A percentile compares a stretch with the other conserved stretches of the same genome.
phyloP scores from a whole-genome alignment of 495 filamentous ascomycete species.

The Cercophora sp. region DNA sequence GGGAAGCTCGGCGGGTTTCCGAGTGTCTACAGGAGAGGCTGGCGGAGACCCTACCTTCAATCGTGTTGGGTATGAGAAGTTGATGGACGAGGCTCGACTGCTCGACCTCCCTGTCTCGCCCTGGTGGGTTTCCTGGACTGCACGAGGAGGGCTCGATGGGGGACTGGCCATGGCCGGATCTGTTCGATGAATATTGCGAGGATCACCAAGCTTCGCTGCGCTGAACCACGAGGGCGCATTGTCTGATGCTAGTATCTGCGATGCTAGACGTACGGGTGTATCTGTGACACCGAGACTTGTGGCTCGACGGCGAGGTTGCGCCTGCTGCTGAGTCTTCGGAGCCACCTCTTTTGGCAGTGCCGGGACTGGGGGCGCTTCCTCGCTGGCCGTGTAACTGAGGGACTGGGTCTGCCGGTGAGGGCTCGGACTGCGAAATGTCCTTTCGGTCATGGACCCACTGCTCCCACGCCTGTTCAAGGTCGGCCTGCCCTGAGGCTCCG shows the following conservation, averaged over 20 bases:
- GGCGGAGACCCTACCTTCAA: constrained; percentile 34
- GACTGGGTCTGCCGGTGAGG: constrained; percentile 47
- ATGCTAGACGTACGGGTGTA: constrained; percentile 40
- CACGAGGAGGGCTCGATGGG: constrained; percentile 30
- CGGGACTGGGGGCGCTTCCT: constrained; percentile 69
- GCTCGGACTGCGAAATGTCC: constrained; percentile 71
- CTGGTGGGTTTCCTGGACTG: constrained; percentile 9
- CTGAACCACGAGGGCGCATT: constrained; percentile 40
- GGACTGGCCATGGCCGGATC: constrained; percentile 40
- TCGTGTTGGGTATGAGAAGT: constrained; percentile 75
- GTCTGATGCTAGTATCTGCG: constrained; percentile 37
- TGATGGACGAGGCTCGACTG: constrained; percentile 65
- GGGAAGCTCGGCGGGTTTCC: constrained; percentile 1
- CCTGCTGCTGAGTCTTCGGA: constrained; percentile 14
- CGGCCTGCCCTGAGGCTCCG: constrained; percentile 37
- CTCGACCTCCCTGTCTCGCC: constrained; percentile 39
- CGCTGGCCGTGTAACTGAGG: constrained; percentile 13
- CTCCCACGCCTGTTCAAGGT: constrained; percentile 62
- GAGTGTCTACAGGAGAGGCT: constrained; percentile 12
- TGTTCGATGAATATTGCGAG: constrained; percentile 36
- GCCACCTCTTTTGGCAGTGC: constrained; percentile 55
- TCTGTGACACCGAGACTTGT: constrained; percentile 29
- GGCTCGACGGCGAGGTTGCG: constrained; percentile 19
- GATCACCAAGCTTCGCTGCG: constrained; percentile 38
- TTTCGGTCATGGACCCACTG: constrained; percentile 75